Conservation (phyloP, 2,329 filamentous ascomycete genomes). For the Knufia petricola region DNA sequence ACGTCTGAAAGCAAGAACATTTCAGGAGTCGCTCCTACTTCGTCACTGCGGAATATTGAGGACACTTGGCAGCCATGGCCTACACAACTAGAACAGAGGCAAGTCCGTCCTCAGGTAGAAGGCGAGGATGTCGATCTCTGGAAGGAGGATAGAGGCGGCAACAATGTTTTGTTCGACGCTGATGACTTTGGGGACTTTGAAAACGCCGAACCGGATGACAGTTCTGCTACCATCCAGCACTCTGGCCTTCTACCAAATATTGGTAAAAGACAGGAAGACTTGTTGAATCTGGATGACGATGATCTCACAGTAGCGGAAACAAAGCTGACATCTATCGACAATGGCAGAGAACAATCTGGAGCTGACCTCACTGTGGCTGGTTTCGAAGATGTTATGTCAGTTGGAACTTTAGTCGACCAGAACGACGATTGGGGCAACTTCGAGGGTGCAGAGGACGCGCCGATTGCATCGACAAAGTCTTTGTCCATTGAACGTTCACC, state of each 20-base stretch:
- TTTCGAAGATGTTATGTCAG: neutral
- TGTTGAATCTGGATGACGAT: conserved; percentile 5
- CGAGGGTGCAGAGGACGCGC: conserved; percentile 27
- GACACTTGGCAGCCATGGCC: conserved; percentile 8
- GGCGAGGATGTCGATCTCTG: conserved; percentile 10
- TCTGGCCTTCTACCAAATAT: no score
- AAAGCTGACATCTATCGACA: neutral
- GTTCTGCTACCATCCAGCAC: neutral
- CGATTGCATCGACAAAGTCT: conserved; percentile 9
- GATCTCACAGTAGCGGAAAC: neutral
- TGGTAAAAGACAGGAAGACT: neutral
- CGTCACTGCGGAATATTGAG: neutral
- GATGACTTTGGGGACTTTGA: conserved; percentile 60
- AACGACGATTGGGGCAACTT: conserved; percentile 41
- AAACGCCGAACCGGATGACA: conserved; percentile 28
- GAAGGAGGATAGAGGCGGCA: conserved; percentile 15
- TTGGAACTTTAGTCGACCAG: conserved; percentile 13
- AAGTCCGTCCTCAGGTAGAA: neutral
- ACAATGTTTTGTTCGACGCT: conserved; percentile 57
- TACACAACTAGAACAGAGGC: neutral
- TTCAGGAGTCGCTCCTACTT: neutral
- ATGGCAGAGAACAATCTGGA: neutral
- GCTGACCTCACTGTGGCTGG: neutral
- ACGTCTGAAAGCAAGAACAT: neutral
- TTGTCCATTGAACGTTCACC: neutral